Conservation (phyloP, 441 rosid species). For the Oxalis stricta region DNA sequence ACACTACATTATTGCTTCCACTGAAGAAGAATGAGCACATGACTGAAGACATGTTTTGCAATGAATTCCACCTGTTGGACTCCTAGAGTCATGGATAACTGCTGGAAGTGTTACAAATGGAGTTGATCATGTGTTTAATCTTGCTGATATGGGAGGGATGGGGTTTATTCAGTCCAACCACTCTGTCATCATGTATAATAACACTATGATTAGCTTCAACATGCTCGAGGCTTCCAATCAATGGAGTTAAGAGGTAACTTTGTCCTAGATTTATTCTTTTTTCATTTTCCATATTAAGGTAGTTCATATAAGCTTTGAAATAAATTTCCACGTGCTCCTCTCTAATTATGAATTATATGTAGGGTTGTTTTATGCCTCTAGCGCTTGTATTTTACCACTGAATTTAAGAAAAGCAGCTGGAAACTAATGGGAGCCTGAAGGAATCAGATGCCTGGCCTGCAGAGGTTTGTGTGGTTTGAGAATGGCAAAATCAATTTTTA, state of each 20-base stretch:
- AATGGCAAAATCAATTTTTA: neutral
- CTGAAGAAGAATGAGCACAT: constrained; percentile 98
- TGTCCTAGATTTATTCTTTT: too few relatives aligned
- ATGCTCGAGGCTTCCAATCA: constrained; percentile 95
- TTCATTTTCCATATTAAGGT: too few relatives aligned
- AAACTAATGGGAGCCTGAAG: constrained; percentile 92
- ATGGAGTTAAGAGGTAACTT: constrained; percentile 68
- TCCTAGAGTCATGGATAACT: constrained; percentile 91
- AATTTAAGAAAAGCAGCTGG: constrained; percentile 94
- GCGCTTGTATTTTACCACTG: constrained; percentile 97
- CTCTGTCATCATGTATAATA: constrained; percentile 92
- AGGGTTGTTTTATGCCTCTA: constrained; percentile 95
- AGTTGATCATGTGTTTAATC: constrained; percentile 87
- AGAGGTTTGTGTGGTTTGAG: constrained; percentile 44
- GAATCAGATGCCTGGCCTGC: constrained; percentile 99
- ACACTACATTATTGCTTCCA: constrained; percentile 60
- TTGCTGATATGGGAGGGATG: constrained; percentile 99
- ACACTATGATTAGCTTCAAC: constrained; percentile 96
- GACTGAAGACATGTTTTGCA: constrained; percentile 93
- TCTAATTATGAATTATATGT: neutral
- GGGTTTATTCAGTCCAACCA: constrained; percentile 98
- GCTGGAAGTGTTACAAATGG: constrained; percentile 64
- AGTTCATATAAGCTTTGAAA: too few relatives aligned
- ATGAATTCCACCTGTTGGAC: constrained; percentile 90
- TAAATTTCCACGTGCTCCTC: neutral